Percentiles rank a stretch among this genome's conserved stretches.
Evolutionary conservation across 2,329 filamentous ascomycete species (phyloP).

Genomic region (Zopfia rhizophila): DNA sequence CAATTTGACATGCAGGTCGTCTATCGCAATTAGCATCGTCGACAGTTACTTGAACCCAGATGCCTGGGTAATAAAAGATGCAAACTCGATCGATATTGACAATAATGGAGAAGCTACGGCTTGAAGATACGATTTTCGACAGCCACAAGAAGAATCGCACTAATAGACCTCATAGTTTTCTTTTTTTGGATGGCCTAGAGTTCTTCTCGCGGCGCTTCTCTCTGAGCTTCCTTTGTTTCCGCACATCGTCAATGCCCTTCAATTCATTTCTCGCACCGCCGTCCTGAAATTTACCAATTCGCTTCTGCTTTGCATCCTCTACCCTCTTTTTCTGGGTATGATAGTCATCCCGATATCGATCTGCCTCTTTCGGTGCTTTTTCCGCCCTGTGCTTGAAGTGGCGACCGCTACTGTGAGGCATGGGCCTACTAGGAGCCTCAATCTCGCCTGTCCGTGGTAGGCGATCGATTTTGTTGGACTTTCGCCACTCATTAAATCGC

Average conservation of each 20-base stretch:
- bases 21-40: neutral
- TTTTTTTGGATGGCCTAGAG: slow-evolving; percentile 77
- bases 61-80: slow-evolving; percentile 20
- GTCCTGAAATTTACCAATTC: slow-evolving; percentile 77
- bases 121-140: neutral
- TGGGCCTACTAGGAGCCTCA: slow-evolving; percentile 64
- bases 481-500: slow-evolving; percentile 92
- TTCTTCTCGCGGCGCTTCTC: slow-evolving; percentile 88
- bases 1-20: neutral
- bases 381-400: slow-evolving; percentile 88
- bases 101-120: no score
- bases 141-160: neutral
- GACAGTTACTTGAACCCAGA: slow-evolving; percentile 1
- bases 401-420: slow-evolving; percentile 51
- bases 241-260: slow-evolving; percentile 83
- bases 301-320: slow-evolving; percentile 85
- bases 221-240: slow-evolving; percentile 80
- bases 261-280: slow-evolving; percentile 80
- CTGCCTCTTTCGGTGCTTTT: slow-evolving; percentile 89
- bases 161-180: slow-evolving; percentile 46
- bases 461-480: slow-evolving; percentile 80
- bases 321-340: slow-evolving; percentile 90
- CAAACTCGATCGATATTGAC: slow-evolving; percentile 35
- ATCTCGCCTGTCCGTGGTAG: slow-evolving; percentile 85
- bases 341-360: slow-evolving; percentile 92